Base-by-base conservation (phyloP, 768 basidiomycete genomes). In the Russula dissimulans region DNA sequence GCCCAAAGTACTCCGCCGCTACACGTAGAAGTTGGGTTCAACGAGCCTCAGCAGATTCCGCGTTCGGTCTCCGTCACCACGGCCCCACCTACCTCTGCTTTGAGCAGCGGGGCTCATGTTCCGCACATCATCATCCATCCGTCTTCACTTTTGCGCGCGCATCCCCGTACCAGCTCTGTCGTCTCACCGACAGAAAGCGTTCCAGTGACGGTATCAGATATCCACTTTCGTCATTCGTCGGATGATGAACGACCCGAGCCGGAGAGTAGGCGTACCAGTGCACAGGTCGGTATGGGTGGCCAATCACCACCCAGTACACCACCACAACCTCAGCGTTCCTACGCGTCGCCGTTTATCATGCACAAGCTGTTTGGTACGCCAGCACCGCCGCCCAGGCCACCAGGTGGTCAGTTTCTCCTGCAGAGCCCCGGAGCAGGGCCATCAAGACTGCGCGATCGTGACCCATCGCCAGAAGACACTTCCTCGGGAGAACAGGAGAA, bases 131-230 rank as follows among this genome's bases (percentile, higher is more conserved):
- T 63, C 32, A 41, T 59, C 2, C 67, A 63, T 50, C 67, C 67
- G 32, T 66, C 67, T 22, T 47, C 62, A 29, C 62, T 65, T 38
- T 47, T 53, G 11, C 67, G 68, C 14, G 67, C 67, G 17, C 62
- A 50, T 38, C 59, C 31, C 32, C 65, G 52, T 38, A 44, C 26
- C 32, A 52, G 56, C 17, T 54, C 59, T n/a, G 42, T 52, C 22
- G 50, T 60, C 11, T 74, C 73, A 4, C 73, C 73, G 18, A 72
- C 73, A 1, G 73, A 74, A 41, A 73, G 72, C 34, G 63, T 74
- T 52, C 72, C 73, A 0, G 60, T 70, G 53, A 71, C 72, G 22
- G 69, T 74, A 43, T 72, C 71, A 11, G 73, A 74, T 59, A 73
- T 74, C 52, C 70, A 73, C 64, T 74, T 74, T 69, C 69, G 73